Evolutionary conservation across 139 green algal genomes (phyloP).

Genomic region (Picochlorum sp.): DNA sequence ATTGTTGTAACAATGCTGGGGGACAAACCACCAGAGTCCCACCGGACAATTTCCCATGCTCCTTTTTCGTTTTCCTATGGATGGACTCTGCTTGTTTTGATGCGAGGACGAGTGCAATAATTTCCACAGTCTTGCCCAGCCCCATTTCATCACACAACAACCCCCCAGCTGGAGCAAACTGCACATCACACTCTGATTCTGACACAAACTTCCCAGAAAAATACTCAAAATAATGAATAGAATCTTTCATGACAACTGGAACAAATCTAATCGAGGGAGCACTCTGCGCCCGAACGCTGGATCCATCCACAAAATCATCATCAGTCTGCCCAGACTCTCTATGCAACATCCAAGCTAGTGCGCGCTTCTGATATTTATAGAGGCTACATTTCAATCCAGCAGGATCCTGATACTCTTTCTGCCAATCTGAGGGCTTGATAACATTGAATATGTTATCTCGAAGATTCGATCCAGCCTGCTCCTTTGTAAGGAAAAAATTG

Average conservation of each 20-base stretch:
- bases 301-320: background rate
- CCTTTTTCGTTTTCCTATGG: background rate
- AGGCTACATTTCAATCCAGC: slow-evolving; percentile 46
- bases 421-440: slow-evolving; percentile 31
- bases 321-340: slow-evolving; percentile 28
- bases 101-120: slow-evolving; percentile 30
- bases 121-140: slow-evolving; percentile 45
- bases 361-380: slow-evolving; percentile 49
- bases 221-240: background rate
- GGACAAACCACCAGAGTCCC: slow-evolving; percentile 57
- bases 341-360: slow-evolving; percentile 55
- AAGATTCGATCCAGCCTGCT: no score
- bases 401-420: slow-evolving; percentile 23
- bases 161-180: slow-evolving; percentile 1
- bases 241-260: background rate
- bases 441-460: slow-evolving; percentile 39
- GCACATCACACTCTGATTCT: background rate
- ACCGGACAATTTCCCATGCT: background rate
- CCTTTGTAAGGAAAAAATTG: no score
- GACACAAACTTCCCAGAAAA: background rate
- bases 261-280: background rate
- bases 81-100: background rate
- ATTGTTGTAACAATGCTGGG: slow-evolving; percentile 64
- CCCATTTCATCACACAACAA: slow-evolving; percentile 49
- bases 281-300: background rate